phyloP scores from a whole-genome alignment of 176 grass and related monocot species.

The Aegilops speltoides region DNA sequence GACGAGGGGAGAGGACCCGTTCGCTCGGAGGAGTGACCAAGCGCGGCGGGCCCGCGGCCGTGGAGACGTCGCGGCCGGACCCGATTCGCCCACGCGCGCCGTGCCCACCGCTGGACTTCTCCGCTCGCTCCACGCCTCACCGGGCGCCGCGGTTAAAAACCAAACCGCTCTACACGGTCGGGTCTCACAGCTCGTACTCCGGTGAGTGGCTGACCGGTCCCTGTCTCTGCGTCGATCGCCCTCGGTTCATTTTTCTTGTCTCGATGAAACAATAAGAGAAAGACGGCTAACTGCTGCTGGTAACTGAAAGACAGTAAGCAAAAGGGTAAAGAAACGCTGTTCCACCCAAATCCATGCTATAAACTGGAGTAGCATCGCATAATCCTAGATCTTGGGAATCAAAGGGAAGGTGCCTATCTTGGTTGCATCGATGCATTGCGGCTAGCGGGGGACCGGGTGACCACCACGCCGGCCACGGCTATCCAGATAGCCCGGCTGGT shows the following conservation, averaged over 20 bases:
- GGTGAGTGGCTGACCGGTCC: background rate
- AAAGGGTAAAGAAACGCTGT: background rate
- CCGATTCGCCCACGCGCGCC: background rate
- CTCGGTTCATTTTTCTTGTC: background rate
- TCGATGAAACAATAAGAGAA: no score
- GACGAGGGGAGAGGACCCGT: background rate
- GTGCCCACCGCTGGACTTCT: background rate
- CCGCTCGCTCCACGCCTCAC: background rate
- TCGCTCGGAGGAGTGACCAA: background rate
- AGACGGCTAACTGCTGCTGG: no score
- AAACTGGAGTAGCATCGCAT: background rate
- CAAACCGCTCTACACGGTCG: no score
- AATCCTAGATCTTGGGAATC: background rate
- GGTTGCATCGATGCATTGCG: background rate
- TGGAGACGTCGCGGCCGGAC: background rate
- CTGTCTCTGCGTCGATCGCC: background rate
- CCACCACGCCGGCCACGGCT: constrained; percentile 5
- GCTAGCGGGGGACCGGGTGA: background rate
- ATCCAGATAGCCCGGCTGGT: constrained; percentile 35
- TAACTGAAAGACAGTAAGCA: background rate
- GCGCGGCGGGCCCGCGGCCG: background rate
- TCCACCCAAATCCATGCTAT: background rate
- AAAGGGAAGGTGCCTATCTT: background rate
- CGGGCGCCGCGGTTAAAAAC: no score
- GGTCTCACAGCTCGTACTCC: background rate